Evolutionary conservation across 345 rosid species (phyloP).

Genomic region (Firmiana major): DNA sequence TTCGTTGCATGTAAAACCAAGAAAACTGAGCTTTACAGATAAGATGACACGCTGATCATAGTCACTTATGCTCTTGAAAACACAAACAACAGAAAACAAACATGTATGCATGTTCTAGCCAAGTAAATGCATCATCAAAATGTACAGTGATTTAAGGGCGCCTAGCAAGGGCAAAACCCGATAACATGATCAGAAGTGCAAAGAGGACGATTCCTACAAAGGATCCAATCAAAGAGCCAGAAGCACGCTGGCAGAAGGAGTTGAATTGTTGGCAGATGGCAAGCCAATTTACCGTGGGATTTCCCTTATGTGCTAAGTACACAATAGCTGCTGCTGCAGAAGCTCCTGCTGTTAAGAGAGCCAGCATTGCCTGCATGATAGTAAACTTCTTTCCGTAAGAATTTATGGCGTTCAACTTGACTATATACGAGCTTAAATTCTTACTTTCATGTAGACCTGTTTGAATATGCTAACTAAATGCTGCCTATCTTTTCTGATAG

Average conservation of each 20-base stretch:
- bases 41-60: not conserved
- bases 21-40: not conserved
- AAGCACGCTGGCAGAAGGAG: slow-evolving; percentile 73
- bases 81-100: slow-evolving; percentile 2
- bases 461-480: too few relatives aligned
- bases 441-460: not conserved
- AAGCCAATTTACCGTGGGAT: slow-evolving; percentile 62
- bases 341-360: slow-evolving; percentile 61
- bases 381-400: not conserved
- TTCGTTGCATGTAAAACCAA: not conserved
- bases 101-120: not conserved
- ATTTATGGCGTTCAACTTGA: not conserved
- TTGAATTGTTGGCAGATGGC: slow-evolving; percentile 72
- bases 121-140: not conserved
- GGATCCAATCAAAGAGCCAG: slow-evolving; percentile 75
- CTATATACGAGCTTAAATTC: not conserved
- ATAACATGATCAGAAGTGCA: slow-evolving; percentile 39
- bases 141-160: slow-evolving; percentile 25
- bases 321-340: slow-evolving; percentile 78
- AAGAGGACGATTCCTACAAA: slow-evolving; percentile 33
- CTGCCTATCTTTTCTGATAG: too few relatives aligned
- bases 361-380: slow-evolving; percentile 48
- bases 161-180: slow-evolving; percentile 54
- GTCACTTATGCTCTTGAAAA: not conserved
- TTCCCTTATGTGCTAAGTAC: slow-evolving; percentile 77